Conservation (phyloP, 2,329 filamentous ascomycete genomes). For the Arthrobotrys megalospora region DNA sequence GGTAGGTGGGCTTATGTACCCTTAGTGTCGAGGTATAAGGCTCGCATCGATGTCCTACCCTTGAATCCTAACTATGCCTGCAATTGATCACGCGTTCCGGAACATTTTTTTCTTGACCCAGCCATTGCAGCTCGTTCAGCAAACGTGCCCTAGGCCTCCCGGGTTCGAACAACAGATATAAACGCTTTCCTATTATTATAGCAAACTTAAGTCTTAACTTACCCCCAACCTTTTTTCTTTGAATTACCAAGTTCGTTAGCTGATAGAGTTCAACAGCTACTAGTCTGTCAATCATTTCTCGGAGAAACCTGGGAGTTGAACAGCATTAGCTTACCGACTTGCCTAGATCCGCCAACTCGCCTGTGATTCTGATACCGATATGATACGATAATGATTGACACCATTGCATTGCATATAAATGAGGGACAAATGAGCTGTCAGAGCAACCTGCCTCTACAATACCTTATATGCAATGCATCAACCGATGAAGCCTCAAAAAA, state of each 20-base stretch:
- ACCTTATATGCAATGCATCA: constrained; percentile 29
- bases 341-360: constrained; percentile 41
- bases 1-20: constrained; percentile 56
- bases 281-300: constrained; percentile 10
- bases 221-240: constrained; percentile 29
- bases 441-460: constrained; percentile 22
- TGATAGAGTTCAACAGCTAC: constrained; percentile 32
- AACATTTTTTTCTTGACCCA: constrained; percentile 40
- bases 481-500: constrained; percentile 32
- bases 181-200: constrained; percentile 15
- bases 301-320: constrained; percentile 47
- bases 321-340: constrained; percentile 40
- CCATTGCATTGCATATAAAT: constrained; percentile 30
- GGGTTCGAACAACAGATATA: constrained; percentile 23
- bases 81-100: constrained; percentile 61
- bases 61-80: constrained; percentile 56
- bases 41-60: constrained; percentile 60
- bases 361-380: constrained; percentile 36
- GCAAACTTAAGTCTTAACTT: constrained; percentile 5
- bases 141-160: constrained; percentile 28
- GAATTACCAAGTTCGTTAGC: constrained; percentile 38
- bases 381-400: constrained; percentile 41
- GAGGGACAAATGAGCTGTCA: constrained; percentile 51
- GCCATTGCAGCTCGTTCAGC: constrained; percentile 34
- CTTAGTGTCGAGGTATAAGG: constrained; percentile 32